phyloP scores from a whole-genome alignment of 805 yeast genomes.

The Starmerella vaccinii region DNA sequence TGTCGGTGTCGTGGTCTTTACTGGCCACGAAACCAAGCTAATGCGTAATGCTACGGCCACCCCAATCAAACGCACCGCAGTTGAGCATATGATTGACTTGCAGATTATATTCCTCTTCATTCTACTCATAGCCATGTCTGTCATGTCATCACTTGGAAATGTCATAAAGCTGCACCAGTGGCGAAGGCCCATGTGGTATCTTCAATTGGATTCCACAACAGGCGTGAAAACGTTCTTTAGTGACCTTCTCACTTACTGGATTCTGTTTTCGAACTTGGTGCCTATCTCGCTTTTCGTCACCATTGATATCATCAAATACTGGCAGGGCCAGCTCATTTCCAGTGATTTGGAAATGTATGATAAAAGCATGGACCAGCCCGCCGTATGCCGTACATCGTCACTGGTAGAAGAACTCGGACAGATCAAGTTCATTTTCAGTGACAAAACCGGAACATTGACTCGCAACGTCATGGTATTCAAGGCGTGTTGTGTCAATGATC shows the following conservation, averaged over 20 bases:
- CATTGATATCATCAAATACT: constrained; percentile 87
- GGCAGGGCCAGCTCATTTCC: constrained; percentile 87
- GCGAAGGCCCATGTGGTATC: constrained; percentile 46
- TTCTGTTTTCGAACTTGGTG: constrained; percentile 89
- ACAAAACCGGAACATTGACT: constrained; percentile 94
- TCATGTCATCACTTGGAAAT: constrained; percentile 81
- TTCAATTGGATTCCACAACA: constrained; percentile 58
- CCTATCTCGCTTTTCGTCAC: constrained; percentile 95
- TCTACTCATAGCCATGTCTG: constrained; percentile 60
- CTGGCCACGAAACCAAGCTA: constrained; percentile 96
- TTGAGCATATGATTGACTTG: constrained; percentile 84
- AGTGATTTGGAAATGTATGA: constrained; percentile 91
- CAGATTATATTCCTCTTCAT: constrained; percentile 84
- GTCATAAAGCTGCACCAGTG: constrained; percentile 58
- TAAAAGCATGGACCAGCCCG: constrained; percentile 80
- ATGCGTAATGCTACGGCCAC: constrained; percentile 99
- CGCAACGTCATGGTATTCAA: constrained; percentile 95
- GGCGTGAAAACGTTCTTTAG: constrained; percentile 65
- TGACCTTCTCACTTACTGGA: constrained; percentile 90
- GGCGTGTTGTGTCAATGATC: constrained; percentile 86
- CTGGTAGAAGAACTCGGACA: constrained; percentile 96
- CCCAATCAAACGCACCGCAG: constrained; percentile 94
- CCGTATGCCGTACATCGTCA: constrained; percentile 89
- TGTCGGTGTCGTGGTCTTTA: constrained; percentile 83
- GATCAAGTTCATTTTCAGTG: constrained; percentile 90